phyloP scores from a whole-genome alignment of 805 yeast species.

The Starmerella stigmatis region DNA sequence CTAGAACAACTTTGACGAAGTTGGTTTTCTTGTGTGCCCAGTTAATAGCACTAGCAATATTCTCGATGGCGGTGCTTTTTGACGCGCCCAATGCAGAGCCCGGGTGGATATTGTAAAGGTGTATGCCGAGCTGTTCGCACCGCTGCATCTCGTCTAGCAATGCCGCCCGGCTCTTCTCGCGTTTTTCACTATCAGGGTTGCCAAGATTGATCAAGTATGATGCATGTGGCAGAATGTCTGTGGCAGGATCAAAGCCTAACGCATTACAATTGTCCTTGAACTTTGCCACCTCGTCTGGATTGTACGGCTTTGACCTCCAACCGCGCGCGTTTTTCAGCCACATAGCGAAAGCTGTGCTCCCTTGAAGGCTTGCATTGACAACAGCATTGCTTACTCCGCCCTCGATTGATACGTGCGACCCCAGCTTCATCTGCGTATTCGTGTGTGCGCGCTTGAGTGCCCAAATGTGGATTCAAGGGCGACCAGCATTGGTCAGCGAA shows the following conservation, averaged over 20 bases:
- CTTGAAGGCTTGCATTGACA: constrained; percentile 43
- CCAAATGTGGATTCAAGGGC: too few relatives aligned
- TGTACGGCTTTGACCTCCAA: constrained; percentile 77
- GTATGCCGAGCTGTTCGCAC: constrained; percentile 77
- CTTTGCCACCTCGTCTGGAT: constrained; percentile 52
- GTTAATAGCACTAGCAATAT: constrained; percentile 71
- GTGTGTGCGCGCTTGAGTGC: too few relatives aligned
- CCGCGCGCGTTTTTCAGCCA: constrained; percentile 82
- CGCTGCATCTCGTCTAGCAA: constrained; percentile 78
- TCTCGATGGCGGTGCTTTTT: constrained; percentile 50
- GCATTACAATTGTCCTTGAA: constrained; percentile 56
- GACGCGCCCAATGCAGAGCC: constrained; percentile 77
- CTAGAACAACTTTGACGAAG: constrained; percentile 79
- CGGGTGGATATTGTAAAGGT: constrained; percentile 76
- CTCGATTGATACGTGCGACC: constrained; percentile 79
- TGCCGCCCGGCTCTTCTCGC: constrained; percentile 60
- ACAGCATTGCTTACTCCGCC: constrained; percentile 72
- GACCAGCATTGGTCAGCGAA: too few relatives aligned
- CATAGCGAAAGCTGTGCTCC: constrained; percentile 77
- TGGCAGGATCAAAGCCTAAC: constrained; percentile 39
- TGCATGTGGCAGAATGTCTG: constrained; percentile 84
- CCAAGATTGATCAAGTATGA: constrained; percentile 88
- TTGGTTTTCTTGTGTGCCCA: constrained; percentile 60
- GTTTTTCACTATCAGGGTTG: constrained; percentile 76
- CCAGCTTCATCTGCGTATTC: constrained; percentile 36